Evolutionary conservation across 495 filamentous ascomycete genomes (phyloP), one percentile per base, ranked within the genome.

Genomic region (Xanthoparmelia taractica): DNA sequence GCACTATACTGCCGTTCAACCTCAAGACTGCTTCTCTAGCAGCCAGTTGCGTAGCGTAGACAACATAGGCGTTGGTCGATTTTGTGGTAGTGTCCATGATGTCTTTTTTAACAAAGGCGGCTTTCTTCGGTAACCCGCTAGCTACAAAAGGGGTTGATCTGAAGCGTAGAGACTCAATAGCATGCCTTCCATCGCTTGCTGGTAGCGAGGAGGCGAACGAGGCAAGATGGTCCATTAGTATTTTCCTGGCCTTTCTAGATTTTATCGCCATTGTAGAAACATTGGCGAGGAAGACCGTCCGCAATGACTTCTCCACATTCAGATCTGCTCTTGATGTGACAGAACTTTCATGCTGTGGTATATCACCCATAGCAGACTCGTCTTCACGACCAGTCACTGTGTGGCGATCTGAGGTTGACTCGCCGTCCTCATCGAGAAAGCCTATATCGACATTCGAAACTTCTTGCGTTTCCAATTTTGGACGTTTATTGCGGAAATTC

Each of bases 271-370:
- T 73, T 18, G 80, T 87, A 8, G 91, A 92, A 34, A 97, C 88
- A 68, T 99, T 99, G 65, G 88, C 89, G 34, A 99, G 78, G 74
- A 97, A 99, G 50, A 99, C 84, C 5, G 95, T 97, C 27, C 94
- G 87, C 62, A 83, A 83, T 20, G 94, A 90, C 73, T 96, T 96
- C 45, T 94, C 88, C 0, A 95, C 62, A 64, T 95, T 91, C 38
- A 68, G 60, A 4, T 74, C 68, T 25, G 79, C 75, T 57, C 73
- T 70, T 20, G 71, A 63, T 7, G 74, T 72, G 27, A 74, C 59
- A 23, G 81, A 59, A 18, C 78, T 79, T 70, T 89, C 87, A 71
- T 89, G 87, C 59, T 82, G 77, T 2, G 82, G 84, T 11, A 76
- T 55, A 4, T 64, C 59, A 17, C 10, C 45, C 5, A 66, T 63